Base-by-base conservation (phyloP, 495 filamentous ascomycete species). In the Staphylotrichum tortipilum region DNA sequence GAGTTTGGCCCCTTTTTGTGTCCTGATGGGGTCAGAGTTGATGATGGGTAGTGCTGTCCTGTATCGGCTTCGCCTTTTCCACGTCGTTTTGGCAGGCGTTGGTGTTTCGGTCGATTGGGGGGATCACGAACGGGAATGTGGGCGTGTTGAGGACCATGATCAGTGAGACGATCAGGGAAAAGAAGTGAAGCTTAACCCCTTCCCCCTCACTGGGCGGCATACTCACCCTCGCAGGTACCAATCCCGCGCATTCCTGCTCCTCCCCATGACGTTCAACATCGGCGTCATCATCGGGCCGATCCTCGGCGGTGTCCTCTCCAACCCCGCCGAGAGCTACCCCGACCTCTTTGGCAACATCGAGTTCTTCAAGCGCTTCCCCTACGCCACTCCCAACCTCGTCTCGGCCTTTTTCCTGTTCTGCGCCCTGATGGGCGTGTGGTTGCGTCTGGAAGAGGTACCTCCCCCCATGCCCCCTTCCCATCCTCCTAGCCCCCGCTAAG, bases 81-180 rank as follows among this genome's bases (percentile, higher is more conserved):
- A 80, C 72, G 11, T 78, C 72, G 12, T 91, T 91, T 52, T 74
- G 73, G 62, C 78, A 83, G 63, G 88, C 86, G 23, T 68, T 89
- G 55, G 65, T 84, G 35, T 94, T 87, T 68, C 72, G 88, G 28
- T 80, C 72, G 30, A 63, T 90, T 35, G 88, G 85, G 19, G 88
- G 88, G 22, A 78, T 79, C 8, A 78, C 88, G 46, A 94, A 94
- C 62, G 88, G 88, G 0, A 92, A 87, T 35, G 80, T 89, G 26
- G 86, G 85, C 10, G 86, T 89, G 15, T 80, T 89, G 65, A 74
- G 86, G 54, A 89, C 86, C 3, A 88, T 87, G 70, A 86, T 89
- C 58, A 80, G 79, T 44, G 86, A 90, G 68, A 89, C 81, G 50
- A 78, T 90, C 28, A 79, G 75, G 58, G 86, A 88, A 60, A 66